These are phyloP conservation scores for Colletotrichum truncatum DNA, from an alignment of 2,329 filamentous ascomycete genomes.

Conservation along the genomic window DNA sequence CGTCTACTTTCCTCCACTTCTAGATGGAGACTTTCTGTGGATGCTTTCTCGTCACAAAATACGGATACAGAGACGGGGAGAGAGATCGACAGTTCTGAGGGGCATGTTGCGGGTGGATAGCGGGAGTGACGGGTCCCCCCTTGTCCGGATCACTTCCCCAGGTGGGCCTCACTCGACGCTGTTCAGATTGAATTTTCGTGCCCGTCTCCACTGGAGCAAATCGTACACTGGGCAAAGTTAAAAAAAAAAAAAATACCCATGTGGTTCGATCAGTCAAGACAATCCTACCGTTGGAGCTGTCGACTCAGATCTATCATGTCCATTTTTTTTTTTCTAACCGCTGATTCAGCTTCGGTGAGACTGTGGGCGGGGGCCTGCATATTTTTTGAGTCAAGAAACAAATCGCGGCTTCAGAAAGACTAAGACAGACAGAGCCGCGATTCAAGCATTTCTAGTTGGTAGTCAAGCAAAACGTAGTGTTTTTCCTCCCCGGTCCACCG, in stretches of 20 bases:
- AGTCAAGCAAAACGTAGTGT: too few species aligned
- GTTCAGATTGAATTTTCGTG: not conserved
- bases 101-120: not conserved
- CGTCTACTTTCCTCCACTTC: not conserved
- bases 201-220: not conserved
- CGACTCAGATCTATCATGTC: not conserved
- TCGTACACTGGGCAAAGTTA: too few species aligned
- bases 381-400: too few species aligned
- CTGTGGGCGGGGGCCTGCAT: too few species aligned
- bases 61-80: not conserved
- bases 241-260: too few species aligned
- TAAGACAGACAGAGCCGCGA: too few species aligned
- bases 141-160: slow-evolving; percentile 3
- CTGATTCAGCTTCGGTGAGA: not conserved
- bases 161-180: not conserved
- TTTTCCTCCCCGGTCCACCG: too few species aligned
- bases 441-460: too few species aligned
- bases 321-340: not conserved
- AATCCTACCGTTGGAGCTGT: not conserved
- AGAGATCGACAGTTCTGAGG: not conserved
- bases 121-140: slow-evolving; percentile 2
- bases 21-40: not conserved
- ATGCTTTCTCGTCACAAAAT: not conserved
- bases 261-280: not conserved
- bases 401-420: too few species aligned